A percentile compares a stretch with the other conserved stretches of the same genome.
These are phyloP conservation scores for Moesziomyces antarcticus DNA, from an alignment of 1,284 basidiomycete genomes.

Conservation along the genomic window DNA sequence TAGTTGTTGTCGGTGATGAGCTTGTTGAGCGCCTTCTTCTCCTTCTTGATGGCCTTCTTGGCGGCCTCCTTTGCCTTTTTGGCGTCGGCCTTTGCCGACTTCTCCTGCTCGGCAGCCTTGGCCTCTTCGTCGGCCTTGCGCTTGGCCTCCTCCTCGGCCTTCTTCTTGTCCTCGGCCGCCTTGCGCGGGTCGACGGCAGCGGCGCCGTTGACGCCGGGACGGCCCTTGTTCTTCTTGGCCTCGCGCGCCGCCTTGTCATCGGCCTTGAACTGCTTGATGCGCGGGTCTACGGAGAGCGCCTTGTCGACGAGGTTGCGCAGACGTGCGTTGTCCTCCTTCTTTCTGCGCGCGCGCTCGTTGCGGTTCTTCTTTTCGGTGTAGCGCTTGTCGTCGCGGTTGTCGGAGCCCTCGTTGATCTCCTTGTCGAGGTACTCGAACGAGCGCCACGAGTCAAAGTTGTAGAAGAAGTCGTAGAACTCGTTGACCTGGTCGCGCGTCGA, in stretches of 20 bases:
- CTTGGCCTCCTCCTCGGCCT: slow-evolving; percentile 77
- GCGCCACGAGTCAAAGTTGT: slow-evolving; percentile 99
- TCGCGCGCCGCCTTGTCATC: slow-evolving; percentile 95
- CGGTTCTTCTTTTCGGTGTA: slow-evolving; percentile 99
- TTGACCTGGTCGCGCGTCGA: slow-evolving; percentile 86
- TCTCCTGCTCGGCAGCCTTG: slow-evolving; percentile 70
- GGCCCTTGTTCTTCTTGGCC: slow-evolving; percentile 83
- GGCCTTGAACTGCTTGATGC: slow-evolving; percentile 96
- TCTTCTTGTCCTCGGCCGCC: slow-evolving; percentile 70
- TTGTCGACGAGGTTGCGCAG: slow-evolving; percentile 88
- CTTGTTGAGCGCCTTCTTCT: slow-evolving; percentile 67
- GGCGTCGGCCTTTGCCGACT: slow-evolving; percentile 80
- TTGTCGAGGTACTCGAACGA: slow-evolving; percentile 99
- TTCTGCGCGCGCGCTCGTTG: slow-evolving; percentile 90
- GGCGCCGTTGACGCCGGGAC: slow-evolving; percentile 67
- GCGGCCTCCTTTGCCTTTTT: slow-evolving; percentile 88
- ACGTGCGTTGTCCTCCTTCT: slow-evolving; percentile 97
- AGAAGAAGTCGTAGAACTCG: slow-evolving; percentile 98
- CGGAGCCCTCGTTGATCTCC: slow-evolving; percentile 96
- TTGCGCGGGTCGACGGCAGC: slow-evolving; percentile 39
- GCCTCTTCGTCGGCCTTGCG: slow-evolving; percentile 77
- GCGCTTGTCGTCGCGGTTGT: slow-evolving; percentile 97
- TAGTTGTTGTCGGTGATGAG: slow-evolving; percentile 73
- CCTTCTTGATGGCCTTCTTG: slow-evolving; percentile 67
- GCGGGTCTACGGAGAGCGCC: slow-evolving; percentile 85